Percentiles rank a stretch among this genome's conserved stretches.
These are phyloP conservation scores for Aspergillus sparsus DNA, from an alignment of 495 filamentous ascomycete species.

Conservation along the genomic window DNA sequence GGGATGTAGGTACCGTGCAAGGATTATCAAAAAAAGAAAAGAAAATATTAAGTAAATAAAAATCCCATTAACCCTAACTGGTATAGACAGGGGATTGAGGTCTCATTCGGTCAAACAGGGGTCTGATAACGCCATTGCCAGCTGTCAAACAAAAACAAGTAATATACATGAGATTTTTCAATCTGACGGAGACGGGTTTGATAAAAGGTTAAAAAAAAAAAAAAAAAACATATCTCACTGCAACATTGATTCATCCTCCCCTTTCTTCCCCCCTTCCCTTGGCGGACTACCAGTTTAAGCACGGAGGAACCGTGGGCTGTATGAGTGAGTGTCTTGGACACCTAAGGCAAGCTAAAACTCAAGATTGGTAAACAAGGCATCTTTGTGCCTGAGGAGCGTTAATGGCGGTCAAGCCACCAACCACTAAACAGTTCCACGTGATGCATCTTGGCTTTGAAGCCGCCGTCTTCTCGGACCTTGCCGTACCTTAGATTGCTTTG, in stretches of 20 bases:
- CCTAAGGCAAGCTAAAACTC: too few species aligned
- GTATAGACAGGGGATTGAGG: slow-evolving; percentile 3
- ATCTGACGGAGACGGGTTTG: background rate
- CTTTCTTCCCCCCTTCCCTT: background rate
- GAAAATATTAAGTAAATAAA: too few species aligned
- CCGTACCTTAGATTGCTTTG: background rate
- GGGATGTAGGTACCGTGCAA: background rate
- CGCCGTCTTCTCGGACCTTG: slow-evolving; percentile 2
- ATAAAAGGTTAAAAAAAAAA: background rate
- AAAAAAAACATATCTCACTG: background rate
- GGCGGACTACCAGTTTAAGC: slow-evolving; percentile 1
- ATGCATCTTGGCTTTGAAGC: background rate
- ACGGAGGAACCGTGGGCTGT: background rate
- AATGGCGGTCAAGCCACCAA: background rate
- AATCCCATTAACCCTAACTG: background rate
- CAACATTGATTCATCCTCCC: background rate
- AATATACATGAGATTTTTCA: slow-evolving; percentile 12
- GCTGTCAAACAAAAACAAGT: slow-evolving; percentile 6
- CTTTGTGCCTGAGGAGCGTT: slow-evolving; percentile 5
- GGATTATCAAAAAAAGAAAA: background rate
- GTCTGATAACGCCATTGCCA: slow-evolving; percentile 18
- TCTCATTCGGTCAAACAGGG: slow-evolving; percentile 6
- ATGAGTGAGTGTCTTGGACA: background rate
- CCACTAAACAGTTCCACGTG: slow-evolving; percentile 6
- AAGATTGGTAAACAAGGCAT: too few species aligned